Percentiles rank a stretch among this genome's conserved stretches.
Evolutionary conservation across 108 stramenopile genomes (phyloP).

Genomic region (Phaeodactylum tricornutum): DNA sequence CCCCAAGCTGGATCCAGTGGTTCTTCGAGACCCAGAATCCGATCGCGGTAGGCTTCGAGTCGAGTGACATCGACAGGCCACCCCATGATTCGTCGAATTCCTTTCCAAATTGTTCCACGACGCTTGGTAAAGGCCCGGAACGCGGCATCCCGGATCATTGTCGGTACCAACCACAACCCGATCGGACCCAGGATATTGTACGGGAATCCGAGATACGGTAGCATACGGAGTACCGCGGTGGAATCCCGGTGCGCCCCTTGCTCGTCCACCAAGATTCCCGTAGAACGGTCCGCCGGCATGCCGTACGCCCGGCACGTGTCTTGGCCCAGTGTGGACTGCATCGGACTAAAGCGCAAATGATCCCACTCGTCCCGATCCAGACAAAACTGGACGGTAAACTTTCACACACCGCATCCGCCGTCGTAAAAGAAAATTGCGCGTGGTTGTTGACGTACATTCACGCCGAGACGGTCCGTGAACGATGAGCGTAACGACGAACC

Average conservation of each 20-base stretch:
- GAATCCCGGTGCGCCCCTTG: slow-evolving; percentile 10
- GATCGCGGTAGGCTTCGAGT: slow-evolving; percentile 14
- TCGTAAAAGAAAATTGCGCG: slow-evolving; percentile 28
- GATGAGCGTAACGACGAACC: background rate
- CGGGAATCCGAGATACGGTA: slow-evolving; percentile 11
- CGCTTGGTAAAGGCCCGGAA: slow-evolving; percentile 16
- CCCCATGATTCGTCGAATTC: slow-evolving; percentile 14
- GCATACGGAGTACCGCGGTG: slow-evolving; percentile 18
- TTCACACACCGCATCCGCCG: slow-evolving; percentile 35
- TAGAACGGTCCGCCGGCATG: slow-evolving; percentile 20
- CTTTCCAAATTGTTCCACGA: slow-evolving; percentile 27
- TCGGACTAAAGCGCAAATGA: slow-evolving; percentile 29
- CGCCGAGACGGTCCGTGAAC: slow-evolving; percentile 1
- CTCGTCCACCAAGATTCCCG: slow-evolving; percentile 15
- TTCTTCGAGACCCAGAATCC: slow-evolving; percentile 20
- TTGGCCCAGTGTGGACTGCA: slow-evolving; percentile 22
- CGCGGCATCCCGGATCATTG: slow-evolving; percentile 16
- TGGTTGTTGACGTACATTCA: slow-evolving; percentile 9
- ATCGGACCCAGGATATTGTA: slow-evolving; percentile 17
- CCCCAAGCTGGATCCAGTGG: slow-evolving; percentile 15
- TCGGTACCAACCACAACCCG: slow-evolving; percentile 15
- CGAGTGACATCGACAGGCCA: slow-evolving; percentile 29
- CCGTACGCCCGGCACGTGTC: slow-evolving; percentile 9
- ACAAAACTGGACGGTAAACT: slow-evolving; percentile 22
- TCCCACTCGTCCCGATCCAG: slow-evolving; percentile 17